These are phyloP conservation scores for Nothophytophthora sp. DNA, from an alignment of 352 stramenopile genomes.

Conservation along the genomic window DNA sequence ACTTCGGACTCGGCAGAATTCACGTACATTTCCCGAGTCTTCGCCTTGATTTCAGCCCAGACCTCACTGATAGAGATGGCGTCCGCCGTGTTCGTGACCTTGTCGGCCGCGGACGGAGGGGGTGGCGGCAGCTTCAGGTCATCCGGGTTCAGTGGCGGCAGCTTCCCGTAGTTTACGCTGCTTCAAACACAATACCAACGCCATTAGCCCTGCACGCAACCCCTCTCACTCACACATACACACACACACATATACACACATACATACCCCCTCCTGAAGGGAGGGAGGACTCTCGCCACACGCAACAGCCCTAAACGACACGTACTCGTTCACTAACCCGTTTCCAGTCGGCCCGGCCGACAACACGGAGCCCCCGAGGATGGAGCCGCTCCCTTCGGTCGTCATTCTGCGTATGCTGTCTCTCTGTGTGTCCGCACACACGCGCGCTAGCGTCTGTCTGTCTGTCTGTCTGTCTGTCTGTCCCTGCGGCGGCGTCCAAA, in stretches of 20 bases:
- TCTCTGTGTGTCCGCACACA: constrained; percentile 29
- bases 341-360: constrained; percentile 60
- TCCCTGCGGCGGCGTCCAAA: too few relatives aligned
- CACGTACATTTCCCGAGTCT: constrained; percentile 78
- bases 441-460: constrained; percentile 13
- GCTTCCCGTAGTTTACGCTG: constrained; percentile 73
- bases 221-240: constrained; percentile 1
- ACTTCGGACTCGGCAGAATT: neutral
- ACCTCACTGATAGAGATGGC: constrained; percentile 83
- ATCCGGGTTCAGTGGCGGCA: constrained; percentile 84
- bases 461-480: too few relatives aligned
- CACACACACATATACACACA: neutral
- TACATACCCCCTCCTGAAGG: neutral
- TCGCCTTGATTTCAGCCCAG: constrained; percentile 85
- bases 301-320: constrained; percentile 10
- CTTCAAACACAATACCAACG: too few relatives aligned
- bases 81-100: constrained; percentile 59
- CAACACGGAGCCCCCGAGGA: constrained; percentile 64
- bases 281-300: too few relatives aligned
- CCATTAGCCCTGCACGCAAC: neutral
- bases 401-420: constrained; percentile 32
- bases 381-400: constrained; percentile 39
- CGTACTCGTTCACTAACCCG: constrained; percentile 36
- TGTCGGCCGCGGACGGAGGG: constrained; percentile 72
- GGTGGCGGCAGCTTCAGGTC: constrained; percentile 83